Percentiles rank a stretch among this genome's conserved stretches.
Evolutionary conservation across 208 protist genomes (phyloP).

Genomic region (Trypanosoma avium): DNA sequence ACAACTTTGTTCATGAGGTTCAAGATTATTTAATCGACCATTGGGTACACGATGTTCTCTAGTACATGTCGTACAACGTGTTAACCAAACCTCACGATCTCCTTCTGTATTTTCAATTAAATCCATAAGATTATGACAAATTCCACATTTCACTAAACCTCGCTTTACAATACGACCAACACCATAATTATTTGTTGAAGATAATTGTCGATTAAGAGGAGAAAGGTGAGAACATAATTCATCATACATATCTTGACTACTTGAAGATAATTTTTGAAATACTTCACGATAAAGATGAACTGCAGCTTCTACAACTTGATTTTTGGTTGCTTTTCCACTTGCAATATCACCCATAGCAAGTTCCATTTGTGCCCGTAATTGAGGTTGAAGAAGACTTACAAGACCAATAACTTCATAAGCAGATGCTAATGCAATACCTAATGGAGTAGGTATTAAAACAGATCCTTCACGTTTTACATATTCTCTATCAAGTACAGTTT

Average conservation of each 20-base stretch:
- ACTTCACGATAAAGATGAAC: constrained; percentile 80
- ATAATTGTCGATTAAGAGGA: not conserved
- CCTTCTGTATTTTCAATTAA: constrained; percentile 55
- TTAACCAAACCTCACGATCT: constrained; percentile 40
- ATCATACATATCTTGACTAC: constrained; percentile 42
- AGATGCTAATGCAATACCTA: constrained; percentile 95
- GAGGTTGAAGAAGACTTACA: constrained; percentile 85
- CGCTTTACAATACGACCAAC: constrained; percentile 25
- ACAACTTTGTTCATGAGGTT: constrained; percentile 44
- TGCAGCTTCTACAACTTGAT: constrained; percentile 75
- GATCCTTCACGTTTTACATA: constrained; percentile 87
- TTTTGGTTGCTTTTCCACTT: constrained; percentile 67
- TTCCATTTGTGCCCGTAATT: constrained; percentile 94
- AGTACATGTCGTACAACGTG: constrained; percentile 49
- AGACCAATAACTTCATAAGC: constrained; percentile 96
- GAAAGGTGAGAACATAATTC: constrained; percentile 55
- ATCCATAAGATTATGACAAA: constrained; percentile 51
- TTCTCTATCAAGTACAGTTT: constrained; percentile 93
- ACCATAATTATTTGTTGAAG: not conserved
- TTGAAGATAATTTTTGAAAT: constrained; percentile 60
- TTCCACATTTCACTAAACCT: constrained; percentile 46
- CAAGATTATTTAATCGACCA: constrained; percentile 46
- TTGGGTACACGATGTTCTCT: constrained; percentile 57
- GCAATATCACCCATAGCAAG: constrained; percentile 88
- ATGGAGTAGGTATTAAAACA: constrained; percentile 88